phyloP scores from a whole-genome alignment of 2,329 filamentous ascomycete genomes.

The Scedosporium apiospermum region DNA sequence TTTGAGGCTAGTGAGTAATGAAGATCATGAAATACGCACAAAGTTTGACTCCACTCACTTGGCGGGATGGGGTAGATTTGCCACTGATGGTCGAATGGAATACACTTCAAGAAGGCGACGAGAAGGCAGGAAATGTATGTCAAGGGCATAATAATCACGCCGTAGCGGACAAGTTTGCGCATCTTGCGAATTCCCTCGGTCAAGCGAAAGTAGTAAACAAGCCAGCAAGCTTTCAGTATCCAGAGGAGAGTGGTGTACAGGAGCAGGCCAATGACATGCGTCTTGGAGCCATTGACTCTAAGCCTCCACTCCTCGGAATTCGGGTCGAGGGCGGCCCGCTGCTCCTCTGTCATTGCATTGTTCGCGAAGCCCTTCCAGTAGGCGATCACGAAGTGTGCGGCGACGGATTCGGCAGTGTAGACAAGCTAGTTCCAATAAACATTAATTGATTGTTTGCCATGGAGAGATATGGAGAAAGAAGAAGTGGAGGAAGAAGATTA shows the following conservation, averaged over 20 bases:
- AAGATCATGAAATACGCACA: slow-evolving; percentile 7
- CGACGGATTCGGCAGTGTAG: slow-evolving; percentile 17
- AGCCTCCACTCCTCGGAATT: slow-evolving; percentile 28
- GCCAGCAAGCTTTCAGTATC: slow-evolving; percentile 42
- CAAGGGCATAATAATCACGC: slow-evolving; percentile 21
- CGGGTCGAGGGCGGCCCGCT: slow-evolving; percentile 29
- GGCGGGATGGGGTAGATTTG: slow-evolving; percentile 32
- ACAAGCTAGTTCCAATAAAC: slow-evolving; percentile 7
- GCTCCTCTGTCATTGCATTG: slow-evolving; percentile 37
- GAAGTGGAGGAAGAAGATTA: too few species aligned
- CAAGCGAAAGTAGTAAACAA: slow-evolving; percentile 41
- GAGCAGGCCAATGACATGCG: slow-evolving; percentile 42
- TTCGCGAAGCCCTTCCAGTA: slow-evolving; percentile 34
- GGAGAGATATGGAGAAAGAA: neutral
- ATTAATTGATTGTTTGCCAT: neutral
- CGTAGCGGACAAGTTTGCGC: slow-evolving; percentile 7
- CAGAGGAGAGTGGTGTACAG: slow-evolving; percentile 40
- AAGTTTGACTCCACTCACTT: slow-evolving; percentile 17
- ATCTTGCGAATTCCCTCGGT: slow-evolving; percentile 19
- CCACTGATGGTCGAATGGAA: slow-evolving; percentile 26
- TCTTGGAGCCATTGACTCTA: slow-evolving; percentile 41
- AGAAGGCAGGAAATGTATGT: slow-evolving; percentile 24
- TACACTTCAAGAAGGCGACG: slow-evolving; percentile 24
- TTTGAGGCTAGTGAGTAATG: slow-evolving; percentile 29
- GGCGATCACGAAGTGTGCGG: slow-evolving; percentile 27